Conservation (phyloP, 495 filamentous ascomycete species). For the Neurospora sp. region DNA sequence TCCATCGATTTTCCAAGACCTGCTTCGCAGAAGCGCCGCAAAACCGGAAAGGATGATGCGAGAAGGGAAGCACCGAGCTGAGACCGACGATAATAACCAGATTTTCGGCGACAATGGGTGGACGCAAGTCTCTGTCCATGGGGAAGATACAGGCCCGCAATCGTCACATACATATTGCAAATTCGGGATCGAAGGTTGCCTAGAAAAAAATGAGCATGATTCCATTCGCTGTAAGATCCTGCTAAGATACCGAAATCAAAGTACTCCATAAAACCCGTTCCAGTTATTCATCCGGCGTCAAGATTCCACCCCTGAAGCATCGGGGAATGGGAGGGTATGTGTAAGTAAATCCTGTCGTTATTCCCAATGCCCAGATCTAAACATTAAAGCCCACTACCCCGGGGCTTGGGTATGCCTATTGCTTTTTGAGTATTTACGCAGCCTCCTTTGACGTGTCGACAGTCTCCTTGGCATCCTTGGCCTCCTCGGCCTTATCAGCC, state of each 20-base stretch:
- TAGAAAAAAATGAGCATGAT: neutral
- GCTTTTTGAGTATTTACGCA: slow-evolving; percentile 10
- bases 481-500: slow-evolving; percentile 27
- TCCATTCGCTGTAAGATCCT: neutral
- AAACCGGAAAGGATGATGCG: neutral
- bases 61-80: neutral
- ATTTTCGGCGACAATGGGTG: neutral
- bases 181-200: neutral
- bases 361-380: neutral
- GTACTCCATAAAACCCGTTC: neutral
- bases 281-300: neutral
- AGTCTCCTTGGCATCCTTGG: slow-evolving; percentile 25
- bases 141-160: neutral
- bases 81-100: neutral
- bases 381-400: neutral
- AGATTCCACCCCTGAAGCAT: neutral
- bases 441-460: slow-evolving; percentile 14
- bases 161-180: neutral
- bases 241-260: neutral
- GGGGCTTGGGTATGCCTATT: neutral
- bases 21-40: neutral
- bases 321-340: neutral
- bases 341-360: neutral
- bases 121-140: neutral
- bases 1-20: neutral